A percentile compares a stretch with the other conserved stretches of the same genome.
Evolutionary conservation across 164 flowering plant genomes (phyloP).

Genomic region (Umbilicus rupestris): DNA sequence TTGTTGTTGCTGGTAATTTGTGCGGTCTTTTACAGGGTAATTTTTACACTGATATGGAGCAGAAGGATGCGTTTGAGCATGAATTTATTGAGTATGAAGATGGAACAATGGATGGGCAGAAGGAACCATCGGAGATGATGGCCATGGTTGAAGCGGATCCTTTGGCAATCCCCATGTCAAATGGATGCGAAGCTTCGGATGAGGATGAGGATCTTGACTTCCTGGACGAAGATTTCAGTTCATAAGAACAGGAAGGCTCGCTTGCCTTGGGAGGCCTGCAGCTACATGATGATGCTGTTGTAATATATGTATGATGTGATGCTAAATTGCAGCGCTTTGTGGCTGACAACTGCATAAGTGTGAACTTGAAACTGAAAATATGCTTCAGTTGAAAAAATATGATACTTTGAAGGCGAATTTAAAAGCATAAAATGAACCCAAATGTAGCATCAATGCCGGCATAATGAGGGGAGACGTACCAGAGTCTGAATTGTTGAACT

Average conservation of each 20-base stretch:
- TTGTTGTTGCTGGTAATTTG: background rate
- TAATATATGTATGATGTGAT: too few species aligned
- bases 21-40: constrained; percentile 5
- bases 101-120: constrained; percentile 10
- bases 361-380: too few species aligned
- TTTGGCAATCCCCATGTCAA: background rate
- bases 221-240: constrained; percentile 14
- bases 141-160: constrained; percentile 11
- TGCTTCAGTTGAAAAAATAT: too few species aligned
- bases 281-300: too few species aligned
- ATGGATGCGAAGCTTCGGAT: constrained; percentile 9
- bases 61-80: constrained; percentile 10
- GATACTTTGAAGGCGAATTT: too few species aligned
- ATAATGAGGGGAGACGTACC: background rate
- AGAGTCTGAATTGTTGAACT: background rate
- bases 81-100: constrained; percentile 11
- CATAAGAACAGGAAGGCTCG: background rate
- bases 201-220: constrained; percentile 16
- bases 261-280: too few species aligned
- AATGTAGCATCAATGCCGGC: too few species aligned
- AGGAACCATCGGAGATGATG: constrained; percentile 9
- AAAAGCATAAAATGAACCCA: too few species aligned
- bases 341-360: too few species aligned
- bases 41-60: constrained; percentile 9
- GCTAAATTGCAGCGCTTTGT: too few species aligned